These are phyloP conservation scores for Amanita pseudoporphyria DNA, from an alignment of 768 basidiomycete genomes.

Conservation along the genomic window DNA sequence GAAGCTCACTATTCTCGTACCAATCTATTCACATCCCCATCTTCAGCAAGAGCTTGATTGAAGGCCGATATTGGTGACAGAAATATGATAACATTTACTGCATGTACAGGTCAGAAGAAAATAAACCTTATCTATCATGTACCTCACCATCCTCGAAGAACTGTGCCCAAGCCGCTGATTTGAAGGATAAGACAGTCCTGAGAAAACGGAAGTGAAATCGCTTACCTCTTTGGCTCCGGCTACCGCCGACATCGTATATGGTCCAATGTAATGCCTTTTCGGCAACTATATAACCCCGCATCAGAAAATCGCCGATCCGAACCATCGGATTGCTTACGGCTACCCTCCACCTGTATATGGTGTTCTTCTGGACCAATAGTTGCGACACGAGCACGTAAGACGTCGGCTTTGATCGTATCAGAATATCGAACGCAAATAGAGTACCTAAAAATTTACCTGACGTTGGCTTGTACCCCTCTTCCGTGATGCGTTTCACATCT, in stretches of 20 bases:
- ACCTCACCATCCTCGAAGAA: constrained; percentile 56
- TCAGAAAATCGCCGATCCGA: not conserved
- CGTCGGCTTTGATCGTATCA: constrained; percentile 34
- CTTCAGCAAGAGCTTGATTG: constrained; percentile 53
- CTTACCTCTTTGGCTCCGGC: constrained; percentile 45
- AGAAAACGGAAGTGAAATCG: not conserved
- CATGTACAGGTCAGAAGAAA: constrained; percentile 1
- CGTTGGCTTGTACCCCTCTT: constrained; percentile 41
- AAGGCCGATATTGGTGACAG: constrained; percentile 58
- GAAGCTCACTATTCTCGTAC: constrained; percentile 22
- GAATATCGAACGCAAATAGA: not conserved
- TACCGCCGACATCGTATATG: constrained; percentile 62
- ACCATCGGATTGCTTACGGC: constrained; percentile 14
- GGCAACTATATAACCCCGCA: constrained; percentile 9
- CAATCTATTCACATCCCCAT: constrained; percentile 48
- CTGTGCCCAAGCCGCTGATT: constrained; percentile 54
- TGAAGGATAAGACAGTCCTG: not conserved
- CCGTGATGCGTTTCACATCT: constrained; percentile 41
- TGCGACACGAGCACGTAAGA: constrained; percentile 53
- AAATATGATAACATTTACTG: constrained; percentile 59
- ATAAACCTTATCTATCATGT: not conserved
- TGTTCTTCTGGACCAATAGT: constrained; percentile 63
- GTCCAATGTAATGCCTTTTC: constrained; percentile 41
- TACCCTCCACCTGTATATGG: constrained; percentile 37
- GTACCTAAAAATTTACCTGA: constrained; percentile 28